Conservation (phyloP, 2,329 filamentous ascomycete species). For the Fusarium sp. region DNA sequence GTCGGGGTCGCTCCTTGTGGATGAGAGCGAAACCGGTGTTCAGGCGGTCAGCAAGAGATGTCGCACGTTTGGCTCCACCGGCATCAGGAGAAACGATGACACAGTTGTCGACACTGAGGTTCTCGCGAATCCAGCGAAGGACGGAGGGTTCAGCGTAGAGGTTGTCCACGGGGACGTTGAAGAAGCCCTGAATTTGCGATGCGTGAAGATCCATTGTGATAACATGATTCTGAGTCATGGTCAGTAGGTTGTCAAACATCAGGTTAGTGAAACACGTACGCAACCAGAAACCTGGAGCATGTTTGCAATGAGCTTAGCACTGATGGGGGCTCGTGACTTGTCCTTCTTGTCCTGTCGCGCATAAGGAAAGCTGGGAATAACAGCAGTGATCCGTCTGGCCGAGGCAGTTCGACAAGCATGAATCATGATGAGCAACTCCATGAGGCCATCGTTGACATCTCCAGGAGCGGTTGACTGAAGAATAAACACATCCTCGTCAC, state of each 20-base stretch:
- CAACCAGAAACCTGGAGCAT: slow-evolving; percentile 96
- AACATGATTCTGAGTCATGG: slow-evolving; percentile 56
- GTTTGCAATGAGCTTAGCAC: slow-evolving; percentile 93
- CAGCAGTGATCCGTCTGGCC: slow-evolving; percentile 90
- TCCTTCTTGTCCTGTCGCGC: slow-evolving; percentile 98
- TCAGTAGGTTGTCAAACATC: slow-evolving; percentile 8
- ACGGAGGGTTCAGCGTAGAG: slow-evolving; percentile 95
- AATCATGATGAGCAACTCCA: slow-evolving; percentile 99
- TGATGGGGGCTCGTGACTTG: slow-evolving; percentile 91
- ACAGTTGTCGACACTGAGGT: slow-evolving; percentile 80
- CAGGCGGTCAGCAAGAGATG: slow-evolving; percentile 89
- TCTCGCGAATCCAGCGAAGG: slow-evolving; percentile 88
- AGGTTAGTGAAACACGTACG: slow-evolving; percentile 42
- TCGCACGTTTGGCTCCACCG: slow-evolving; percentile 92
- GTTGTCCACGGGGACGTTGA: slow-evolving; percentile 80
- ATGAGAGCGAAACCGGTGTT: slow-evolving; percentile 93
- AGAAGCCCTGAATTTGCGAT: slow-evolving; percentile 94
- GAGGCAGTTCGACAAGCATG: slow-evolving; percentile 78
- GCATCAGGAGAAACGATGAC: slow-evolving; percentile 96
- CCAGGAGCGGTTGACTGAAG: slow-evolving; percentile 93
- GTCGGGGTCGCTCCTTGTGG: slow-evolving; percentile 90
- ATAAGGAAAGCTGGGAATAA: slow-evolving; percentile 96
- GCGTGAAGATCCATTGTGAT: slow-evolving; percentile 98
- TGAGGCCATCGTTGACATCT: slow-evolving; percentile 96
- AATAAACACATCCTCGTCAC: slow-evolving; percentile 98